A percentile compares a stretch with the other conserved stretches of the same genome.
phyloP scores from a whole-genome alignment of 2,329 filamentous ascomycete genomes.

The Trichoderma sp. region DNA sequence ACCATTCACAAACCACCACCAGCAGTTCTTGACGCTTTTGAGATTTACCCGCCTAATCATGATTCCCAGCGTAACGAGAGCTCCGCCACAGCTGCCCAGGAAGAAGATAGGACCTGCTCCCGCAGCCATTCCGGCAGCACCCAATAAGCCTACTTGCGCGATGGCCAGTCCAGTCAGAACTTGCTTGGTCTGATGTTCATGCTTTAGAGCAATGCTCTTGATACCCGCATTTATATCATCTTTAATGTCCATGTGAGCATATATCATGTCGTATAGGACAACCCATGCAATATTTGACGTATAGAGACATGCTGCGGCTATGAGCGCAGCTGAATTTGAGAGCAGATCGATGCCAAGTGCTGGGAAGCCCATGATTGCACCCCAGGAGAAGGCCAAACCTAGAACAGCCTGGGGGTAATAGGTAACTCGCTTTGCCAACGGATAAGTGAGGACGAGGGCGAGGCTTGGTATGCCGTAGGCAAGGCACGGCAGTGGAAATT shows the following conservation, averaged over 20 bases:
- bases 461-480: constrained; percentile 76
- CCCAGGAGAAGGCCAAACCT: constrained; percentile 85
- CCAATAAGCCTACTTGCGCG: constrained; percentile 66
- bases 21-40: constrained; percentile 64
- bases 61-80: constrained; percentile 55
- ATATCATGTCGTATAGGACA: constrained; percentile 87
- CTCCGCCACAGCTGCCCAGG: constrained; percentile 63
- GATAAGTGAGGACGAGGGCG: constrained; percentile 70
- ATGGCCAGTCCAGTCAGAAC: constrained; percentile 69
- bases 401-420: constrained; percentile 84
- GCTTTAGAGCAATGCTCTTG: constrained; percentile 80
- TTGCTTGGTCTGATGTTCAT: constrained; percentile 72
- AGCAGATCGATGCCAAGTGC: constrained; percentile 77
- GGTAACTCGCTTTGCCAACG: constrained; percentile 79
- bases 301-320: constrained; percentile 68
- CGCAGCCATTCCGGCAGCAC: constrained; percentile 63
- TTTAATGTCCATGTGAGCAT: constrained; percentile 87
- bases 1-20: constrained; percentile 75
- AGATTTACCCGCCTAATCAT: constrained; percentile 69
- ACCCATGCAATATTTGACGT: constrained; percentile 82
- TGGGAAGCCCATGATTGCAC: constrained; percentile 82
- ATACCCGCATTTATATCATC: constrained; percentile 85
- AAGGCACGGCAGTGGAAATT: constrained; percentile 71
- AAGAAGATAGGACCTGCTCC: constrained; percentile 70
- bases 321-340: constrained; percentile 57